phyloP scores from a whole-genome alignment of 768 basidiomycete genomes.

The Cystobasidium ongulense region DNA sequence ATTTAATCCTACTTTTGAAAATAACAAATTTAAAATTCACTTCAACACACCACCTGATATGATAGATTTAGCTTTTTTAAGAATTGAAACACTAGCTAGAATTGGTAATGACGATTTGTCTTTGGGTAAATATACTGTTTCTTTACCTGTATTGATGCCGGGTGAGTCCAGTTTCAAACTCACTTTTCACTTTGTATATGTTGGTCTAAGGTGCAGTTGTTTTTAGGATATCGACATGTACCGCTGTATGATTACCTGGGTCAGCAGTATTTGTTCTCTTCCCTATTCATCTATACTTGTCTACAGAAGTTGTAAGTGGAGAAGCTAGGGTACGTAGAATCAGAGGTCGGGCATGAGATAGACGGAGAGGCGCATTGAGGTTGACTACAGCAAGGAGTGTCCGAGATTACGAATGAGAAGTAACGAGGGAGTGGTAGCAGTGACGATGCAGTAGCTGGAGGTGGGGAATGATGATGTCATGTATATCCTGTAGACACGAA shows the following conservation, averaged over 20 bases:
- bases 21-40: constrained; percentile 57
- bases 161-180: constrained; percentile 50
- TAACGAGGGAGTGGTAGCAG: too few species aligned
- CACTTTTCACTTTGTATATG: constrained; percentile 39
- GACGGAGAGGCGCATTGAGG: not conserved
- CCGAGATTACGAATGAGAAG: too few species aligned
- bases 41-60: constrained; percentile 67
- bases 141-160: constrained; percentile 61
- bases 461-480: too few species aligned
- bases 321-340: not conserved
- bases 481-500: too few species aligned
- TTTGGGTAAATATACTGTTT: constrained; percentile 65
- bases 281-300: constrained; percentile 60
- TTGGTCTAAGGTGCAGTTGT: constrained; percentile 40
- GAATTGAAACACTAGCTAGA: constrained; percentile 64
- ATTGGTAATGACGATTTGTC: constrained; percentile 55
- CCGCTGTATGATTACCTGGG: constrained; percentile 81
- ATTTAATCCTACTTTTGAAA: constrained; percentile 82
- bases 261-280: constrained; percentile 82
- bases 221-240: constrained; percentile 85
- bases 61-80: constrained; percentile 74
- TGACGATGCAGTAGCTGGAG: too few species aligned
- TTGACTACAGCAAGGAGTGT: too few species aligned
- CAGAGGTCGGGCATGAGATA: not conserved
- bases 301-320: not conserved